phyloP scores from a whole-genome alignment of 345 rosid species.

The Carallia pectinifolia region DNA sequence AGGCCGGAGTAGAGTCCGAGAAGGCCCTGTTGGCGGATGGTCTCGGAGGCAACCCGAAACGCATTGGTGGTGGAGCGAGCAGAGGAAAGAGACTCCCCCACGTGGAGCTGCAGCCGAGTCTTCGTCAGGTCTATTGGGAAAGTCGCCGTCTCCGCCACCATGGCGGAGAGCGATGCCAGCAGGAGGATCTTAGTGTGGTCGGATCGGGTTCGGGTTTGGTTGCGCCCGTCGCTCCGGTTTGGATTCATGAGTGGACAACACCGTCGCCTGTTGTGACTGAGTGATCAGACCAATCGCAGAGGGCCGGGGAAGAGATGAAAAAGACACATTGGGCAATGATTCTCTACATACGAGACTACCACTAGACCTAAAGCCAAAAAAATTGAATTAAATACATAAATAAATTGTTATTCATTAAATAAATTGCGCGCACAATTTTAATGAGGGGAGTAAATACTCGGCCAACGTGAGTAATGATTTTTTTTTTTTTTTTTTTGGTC shows the following conservation, averaged over 20 bases:
- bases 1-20: slow-evolving; percentile 64
- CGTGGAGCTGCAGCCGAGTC: slow-evolving; percentile 83
- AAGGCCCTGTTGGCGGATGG: slow-evolving; percentile 50
- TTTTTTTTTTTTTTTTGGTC: too few species aligned
- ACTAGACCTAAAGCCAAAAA: too few species aligned
- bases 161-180: slow-evolving; percentile 71
- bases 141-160: slow-evolving; percentile 75
- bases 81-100: slow-evolving; percentile 32
- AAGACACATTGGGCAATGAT: too few species aligned
- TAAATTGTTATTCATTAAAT: too few species aligned
- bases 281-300: too few species aligned
- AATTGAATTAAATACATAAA: too few species aligned
- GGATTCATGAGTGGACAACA: slow-evolving; percentile 3
- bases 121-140: slow-evolving; percentile 86
- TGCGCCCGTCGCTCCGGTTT: slow-evolving; percentile 11
- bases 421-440: too few species aligned
- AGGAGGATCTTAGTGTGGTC: slow-evolving; percentile 38
- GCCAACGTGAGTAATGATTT: too few species aligned
- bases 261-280: too few species aligned
- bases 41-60: slow-evolving; percentile 51
- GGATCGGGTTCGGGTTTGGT: slow-evolving; percentile 15
- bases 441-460: too few species aligned
- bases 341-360: too few species aligned
- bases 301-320: too few species aligned
- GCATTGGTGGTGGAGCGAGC: slow-evolving; percentile 40